phyloP scores from a whole-genome alignment of 2,329 filamentous ascomycete species.

The Ophiostoma himal-ulmi region DNA sequence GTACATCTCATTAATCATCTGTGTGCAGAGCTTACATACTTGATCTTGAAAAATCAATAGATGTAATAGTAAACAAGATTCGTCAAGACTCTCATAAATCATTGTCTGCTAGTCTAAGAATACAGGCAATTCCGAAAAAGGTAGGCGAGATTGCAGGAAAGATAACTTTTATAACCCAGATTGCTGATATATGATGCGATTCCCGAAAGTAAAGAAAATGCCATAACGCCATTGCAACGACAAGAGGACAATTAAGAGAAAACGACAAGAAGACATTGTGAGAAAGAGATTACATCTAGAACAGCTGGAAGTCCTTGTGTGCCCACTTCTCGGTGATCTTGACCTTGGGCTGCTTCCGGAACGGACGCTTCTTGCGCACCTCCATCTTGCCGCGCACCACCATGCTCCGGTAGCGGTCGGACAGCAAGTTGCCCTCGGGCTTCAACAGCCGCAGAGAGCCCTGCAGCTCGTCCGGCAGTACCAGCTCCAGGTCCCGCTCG shows the following conservation, averaged over 20 bases:
- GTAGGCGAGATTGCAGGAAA: neutral
- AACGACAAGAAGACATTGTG: neutral
- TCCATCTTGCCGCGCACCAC: conserved; percentile 87
- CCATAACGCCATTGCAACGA: conserved; percentile 6
- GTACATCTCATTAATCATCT: neutral
- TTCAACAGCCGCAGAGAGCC: conserved; percentile 76
- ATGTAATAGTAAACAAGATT: neutral
- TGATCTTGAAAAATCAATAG: neutral
- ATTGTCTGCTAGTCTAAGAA: neutral
- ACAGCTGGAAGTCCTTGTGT: conserved; percentile 82
- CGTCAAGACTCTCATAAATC: neutral
- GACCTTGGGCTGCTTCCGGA: conserved; percentile 74
- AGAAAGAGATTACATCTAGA: conserved; percentile 16
- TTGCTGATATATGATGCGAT: conserved; percentile 8
- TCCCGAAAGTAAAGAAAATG: neutral
- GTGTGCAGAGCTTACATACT: neutral
- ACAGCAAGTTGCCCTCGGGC: conserved; percentile 91
- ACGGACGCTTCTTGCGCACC: conserved; percentile 68
- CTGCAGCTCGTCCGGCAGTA: conserved; percentile 77
- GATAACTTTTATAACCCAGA: conserved; percentile 5
- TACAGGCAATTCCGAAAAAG: neutral
- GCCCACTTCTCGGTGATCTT: conserved; percentile 93
- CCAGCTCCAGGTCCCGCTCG: conserved; percentile 71
- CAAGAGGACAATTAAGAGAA: conserved; percentile 1
- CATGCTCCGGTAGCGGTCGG: conserved; percentile 85